These are phyloP conservation scores for Suillus subluteus DNA, from an alignment of 768 basidiomycete species.

Conservation along the genomic window DNA sequence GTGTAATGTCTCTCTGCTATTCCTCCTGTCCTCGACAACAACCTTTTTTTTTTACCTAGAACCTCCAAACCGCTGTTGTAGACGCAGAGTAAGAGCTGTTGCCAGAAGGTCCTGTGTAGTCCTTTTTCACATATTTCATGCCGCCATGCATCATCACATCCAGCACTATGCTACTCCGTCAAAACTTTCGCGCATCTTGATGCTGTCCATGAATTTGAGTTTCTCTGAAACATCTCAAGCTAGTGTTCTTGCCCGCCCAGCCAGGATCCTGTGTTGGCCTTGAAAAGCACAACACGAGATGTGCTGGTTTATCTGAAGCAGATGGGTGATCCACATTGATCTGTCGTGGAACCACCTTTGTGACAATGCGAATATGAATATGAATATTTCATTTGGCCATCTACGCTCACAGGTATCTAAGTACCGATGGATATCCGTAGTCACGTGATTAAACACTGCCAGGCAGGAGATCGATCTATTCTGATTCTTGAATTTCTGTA, in stretches of 20 bases:
- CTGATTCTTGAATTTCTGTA: too few species aligned
- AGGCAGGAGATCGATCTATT: not conserved
- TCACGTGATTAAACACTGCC: not conserved
- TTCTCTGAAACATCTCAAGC: not conserved
- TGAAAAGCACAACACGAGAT: not conserved
- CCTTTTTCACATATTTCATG: slow-evolving; percentile 6
- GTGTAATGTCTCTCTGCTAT: slow-evolving; percentile 26
- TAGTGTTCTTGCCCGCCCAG: not conserved
- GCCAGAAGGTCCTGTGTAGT: slow-evolving; percentile 5
- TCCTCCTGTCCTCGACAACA: slow-evolving; percentile 11
- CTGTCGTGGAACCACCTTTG: not conserved
- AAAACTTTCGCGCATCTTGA: slow-evolving; percentile 3
- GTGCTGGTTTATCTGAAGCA: not conserved
- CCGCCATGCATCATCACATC: slow-evolving; percentile 7
- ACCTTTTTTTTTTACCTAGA: slow-evolving; percentile 45
- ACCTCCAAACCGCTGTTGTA: slow-evolving; percentile 80
- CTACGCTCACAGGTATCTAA: too few species aligned
- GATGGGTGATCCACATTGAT: not conserved
- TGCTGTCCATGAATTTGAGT: slow-evolving; percentile 2
- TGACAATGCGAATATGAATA: too few species aligned
- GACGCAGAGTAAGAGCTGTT: slow-evolving; percentile 68
- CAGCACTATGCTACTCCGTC: slow-evolving; percentile 8
- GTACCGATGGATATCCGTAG: not conserved
- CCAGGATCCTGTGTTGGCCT: not conserved
- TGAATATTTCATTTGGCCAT: too few species aligned